Evolutionary conservation across 169 alveolate genomes (phyloP).

Genomic region (Plasmodium knowlesi): DNA sequence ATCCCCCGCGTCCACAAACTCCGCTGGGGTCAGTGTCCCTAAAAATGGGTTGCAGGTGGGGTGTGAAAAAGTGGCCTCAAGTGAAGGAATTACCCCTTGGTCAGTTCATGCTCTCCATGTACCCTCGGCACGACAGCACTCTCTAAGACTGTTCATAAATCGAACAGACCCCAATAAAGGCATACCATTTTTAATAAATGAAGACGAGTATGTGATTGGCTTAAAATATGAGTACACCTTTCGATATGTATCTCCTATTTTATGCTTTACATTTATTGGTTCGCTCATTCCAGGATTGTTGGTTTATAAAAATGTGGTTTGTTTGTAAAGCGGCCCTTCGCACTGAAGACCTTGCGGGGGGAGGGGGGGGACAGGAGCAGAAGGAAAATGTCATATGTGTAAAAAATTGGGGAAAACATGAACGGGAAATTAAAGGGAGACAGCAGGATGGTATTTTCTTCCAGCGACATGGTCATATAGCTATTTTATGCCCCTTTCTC

Average conservation of each 20-base stretch:
- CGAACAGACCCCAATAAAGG: constrained; percentile 29
- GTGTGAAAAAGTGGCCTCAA: not conserved
- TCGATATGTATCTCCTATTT: constrained; percentile 88
- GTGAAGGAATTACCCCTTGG: not conserved
- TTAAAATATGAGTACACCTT: constrained; percentile 81
- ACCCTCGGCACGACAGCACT: not conserved
- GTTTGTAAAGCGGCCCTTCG: not conserved
- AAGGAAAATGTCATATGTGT: not conserved
- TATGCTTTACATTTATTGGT: constrained; percentile 74
- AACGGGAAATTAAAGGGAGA: not conserved
- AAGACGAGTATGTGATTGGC: constrained; percentile 84
- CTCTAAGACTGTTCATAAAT: not conserved
- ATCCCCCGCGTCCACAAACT: constrained; percentile 83
- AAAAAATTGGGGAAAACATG: not conserved
- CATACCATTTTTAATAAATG: constrained; percentile 84
- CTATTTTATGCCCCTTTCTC: not conserved
- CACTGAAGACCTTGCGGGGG: not conserved
- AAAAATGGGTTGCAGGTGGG: constrained; percentile 43
- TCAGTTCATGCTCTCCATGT: not conserved
- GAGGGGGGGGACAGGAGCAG: not conserved
- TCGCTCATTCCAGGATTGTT: constrained; percentile 60
- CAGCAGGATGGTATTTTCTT: not conserved
- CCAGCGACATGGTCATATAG: not conserved
- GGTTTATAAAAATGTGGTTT: not conserved
- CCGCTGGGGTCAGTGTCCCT: constrained; percentile 79